These are phyloP conservation scores for Gossypium ekmanianum DNA, from an alignment of 345 rosid species.

Conservation along the genomic window DNA sequence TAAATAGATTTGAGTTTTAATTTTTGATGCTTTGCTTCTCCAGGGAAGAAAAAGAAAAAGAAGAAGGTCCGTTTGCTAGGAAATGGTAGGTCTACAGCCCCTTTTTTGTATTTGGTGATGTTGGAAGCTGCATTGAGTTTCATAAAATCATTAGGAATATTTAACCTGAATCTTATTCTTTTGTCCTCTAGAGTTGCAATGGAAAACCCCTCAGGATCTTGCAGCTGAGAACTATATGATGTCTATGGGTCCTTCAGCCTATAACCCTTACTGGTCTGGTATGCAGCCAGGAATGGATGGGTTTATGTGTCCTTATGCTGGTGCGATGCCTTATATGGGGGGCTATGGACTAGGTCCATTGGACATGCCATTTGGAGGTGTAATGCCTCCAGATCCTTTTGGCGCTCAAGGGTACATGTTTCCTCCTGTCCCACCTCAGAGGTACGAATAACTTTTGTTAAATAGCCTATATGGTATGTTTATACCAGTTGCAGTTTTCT, in stretches of 20 bases:
- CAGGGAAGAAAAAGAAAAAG: slow-evolving; percentile 83
- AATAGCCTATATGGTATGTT: slow-evolving; percentile 11
- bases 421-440: slow-evolving; percentile 58
- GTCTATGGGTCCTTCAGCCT: slow-evolving; percentile 66
- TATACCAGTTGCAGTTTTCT: not conserved
- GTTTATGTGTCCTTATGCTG: slow-evolving; percentile 47
- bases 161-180: slow-evolving; percentile 12
- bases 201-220: slow-evolving; percentile 66
- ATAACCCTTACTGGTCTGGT: slow-evolving; percentile 72
- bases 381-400: slow-evolving; percentile 69
- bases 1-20: slow-evolving; percentile 3
- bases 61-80: slow-evolving; percentile 65
- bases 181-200: slow-evolving; percentile 51
- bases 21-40: slow-evolving; percentile 16
- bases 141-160: not conserved
- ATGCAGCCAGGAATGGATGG: slow-evolving; percentile 77
- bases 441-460: slow-evolving; percentile 29
- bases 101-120: not conserved
- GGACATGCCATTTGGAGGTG: slow-evolving; percentile 56
- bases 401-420: slow-evolving; percentile 56
- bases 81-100: slow-evolving; percentile 37
- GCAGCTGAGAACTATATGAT: slow-evolving; percentile 73
- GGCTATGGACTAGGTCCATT: slow-evolving; percentile 55
- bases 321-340: slow-evolving; percentile 59
- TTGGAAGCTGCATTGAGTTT: not conserved